phyloP scores from a whole-genome alignment of 2,329 filamentous ascomycete genomes.

The Dactylonectria estremocensis region DNA sequence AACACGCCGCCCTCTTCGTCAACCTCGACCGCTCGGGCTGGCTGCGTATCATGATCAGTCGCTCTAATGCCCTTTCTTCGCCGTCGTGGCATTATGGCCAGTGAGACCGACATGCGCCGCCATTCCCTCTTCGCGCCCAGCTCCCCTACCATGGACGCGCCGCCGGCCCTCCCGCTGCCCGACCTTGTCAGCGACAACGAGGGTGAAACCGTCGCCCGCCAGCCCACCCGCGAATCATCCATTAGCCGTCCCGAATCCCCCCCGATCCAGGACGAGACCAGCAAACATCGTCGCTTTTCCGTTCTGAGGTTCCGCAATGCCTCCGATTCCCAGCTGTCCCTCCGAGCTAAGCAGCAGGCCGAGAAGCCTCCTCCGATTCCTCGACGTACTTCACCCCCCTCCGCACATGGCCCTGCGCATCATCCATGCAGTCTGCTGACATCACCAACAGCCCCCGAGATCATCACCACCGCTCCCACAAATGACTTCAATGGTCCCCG shows the following conservation, averaged over 20 bases:
- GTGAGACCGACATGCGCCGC: conserved; percentile 72
- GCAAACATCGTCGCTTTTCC: conserved; percentile 74
- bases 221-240: conserved; percentile 46
- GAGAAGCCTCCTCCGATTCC: conserved; percentile 71
- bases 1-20: conserved; percentile 9
- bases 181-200: conserved; percentile 39
- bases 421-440: conserved; percentile 36
- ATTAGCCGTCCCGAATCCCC: conserved; percentile 62
- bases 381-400: conserved; percentile 63
- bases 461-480: conserved; percentile 94
- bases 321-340: conserved; percentile 90
- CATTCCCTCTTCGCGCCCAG: conserved; percentile 59
- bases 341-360: conserved; percentile 79
- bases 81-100: conserved; percentile 72
- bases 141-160: conserved; percentile 47
- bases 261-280: conserved; percentile 68
- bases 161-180: conserved; percentile 41
- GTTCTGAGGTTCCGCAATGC: conserved; percentile 91
- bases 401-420: conserved; percentile 7
- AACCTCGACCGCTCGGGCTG: conserved; percentile 40
- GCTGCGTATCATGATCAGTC: conserved; percentile 57
- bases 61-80: conserved; percentile 73
- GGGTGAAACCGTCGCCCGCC: conserved; percentile 36
- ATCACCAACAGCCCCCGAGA: conserved; percentile 71
- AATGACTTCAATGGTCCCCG: conserved; percentile 69